phyloP scores from a whole-genome alignment of 805 yeast genomes.

The Hanseniaspora lindneri region DNA sequence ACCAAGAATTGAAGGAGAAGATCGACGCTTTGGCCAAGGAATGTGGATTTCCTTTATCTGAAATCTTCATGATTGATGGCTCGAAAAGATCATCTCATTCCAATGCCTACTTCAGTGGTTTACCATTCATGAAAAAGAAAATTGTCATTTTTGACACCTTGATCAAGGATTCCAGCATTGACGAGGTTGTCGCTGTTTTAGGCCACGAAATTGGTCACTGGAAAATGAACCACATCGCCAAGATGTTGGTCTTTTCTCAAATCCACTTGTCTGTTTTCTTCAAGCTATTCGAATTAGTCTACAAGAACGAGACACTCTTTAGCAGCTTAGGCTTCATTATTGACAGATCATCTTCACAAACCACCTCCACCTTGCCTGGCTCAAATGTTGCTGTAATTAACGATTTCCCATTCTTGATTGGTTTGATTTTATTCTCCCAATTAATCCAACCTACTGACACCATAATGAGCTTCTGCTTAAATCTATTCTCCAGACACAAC shows the following conservation, averaged over 20 bases:
- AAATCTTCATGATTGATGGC: constrained; percentile 87
- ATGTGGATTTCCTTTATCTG: constrained; percentile 74
- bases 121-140: constrained; percentile 87
- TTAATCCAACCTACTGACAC: constrained; percentile 68
- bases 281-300: constrained; percentile 64
- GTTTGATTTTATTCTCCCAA: constrained; percentile 69
- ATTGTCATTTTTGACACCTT: constrained; percentile 89
- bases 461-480: constrained; percentile 50
- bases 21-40: constrained; percentile 68
- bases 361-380: constrained; percentile 16
- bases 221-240: constrained; percentile 80
- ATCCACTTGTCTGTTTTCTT: constrained; percentile 53
- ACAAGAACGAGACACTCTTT: constrained; percentile 68
- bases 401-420: constrained; percentile 64
- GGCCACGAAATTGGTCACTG: constrained; percentile 99
- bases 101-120: constrained; percentile 89
- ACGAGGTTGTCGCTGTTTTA: constrained; percentile 82
- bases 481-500: constrained; percentile 65
- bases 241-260: constrained; percentile 55
- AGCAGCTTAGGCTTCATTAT: constrained; percentile 60
- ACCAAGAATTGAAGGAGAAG: constrained; percentile 72
- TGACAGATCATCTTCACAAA: constrained; percentile 14
- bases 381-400: constrained; percentile 23
- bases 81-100: constrained; percentile 93
- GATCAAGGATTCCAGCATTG: constrained; percentile 61